Conservation (phyloP, 768 basidiomycete genomes). For the Macrolepiota albuminosa region DNA sequence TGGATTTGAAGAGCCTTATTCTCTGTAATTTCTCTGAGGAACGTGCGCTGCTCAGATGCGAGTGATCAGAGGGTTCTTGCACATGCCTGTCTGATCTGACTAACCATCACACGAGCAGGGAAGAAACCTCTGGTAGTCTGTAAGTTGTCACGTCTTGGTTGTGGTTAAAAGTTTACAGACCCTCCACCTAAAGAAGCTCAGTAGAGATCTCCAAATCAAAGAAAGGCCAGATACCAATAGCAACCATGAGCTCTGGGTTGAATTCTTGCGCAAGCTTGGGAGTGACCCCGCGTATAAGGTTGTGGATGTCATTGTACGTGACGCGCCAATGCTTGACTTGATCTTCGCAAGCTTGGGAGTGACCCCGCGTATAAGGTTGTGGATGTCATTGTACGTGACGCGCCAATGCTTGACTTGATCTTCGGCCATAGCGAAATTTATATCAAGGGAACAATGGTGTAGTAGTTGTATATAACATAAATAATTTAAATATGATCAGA, state of each 20-base stretch:
- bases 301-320: conserved; percentile 94
- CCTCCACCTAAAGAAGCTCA: conserved; percentile 58
- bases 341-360: conserved; percentile 62
- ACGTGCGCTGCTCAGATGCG: conserved; percentile 60
- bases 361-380: conserved; percentile 73
- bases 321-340: conserved; percentile 64
- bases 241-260: conserved; percentile 82
- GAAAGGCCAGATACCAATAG: conserved; percentile 53
- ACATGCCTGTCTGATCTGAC: background rate
- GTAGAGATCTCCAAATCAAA: conserved; percentile 6
- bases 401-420: conserved; percentile 55
- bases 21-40: conserved; percentile 64
- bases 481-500: background rate
- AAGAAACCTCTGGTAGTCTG: conserved; percentile 73
- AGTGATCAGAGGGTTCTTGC: conserved; percentile 5
- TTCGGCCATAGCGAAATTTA: conserved; percentile 12
- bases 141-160: conserved; percentile 13
- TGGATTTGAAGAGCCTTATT: conserved; percentile 87
- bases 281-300: conserved; percentile 67
- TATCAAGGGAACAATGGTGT: background rate
- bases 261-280: conserved; percentile 70
- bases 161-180: conserved; percentile 41
- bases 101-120: conserved; percentile 86
- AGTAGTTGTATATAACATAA: background rate
- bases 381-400: conserved; percentile 89